Base-by-base conservation (phyloP, 495 filamentous ascomycete species). In the Ascodesmis nigricans region DNA sequence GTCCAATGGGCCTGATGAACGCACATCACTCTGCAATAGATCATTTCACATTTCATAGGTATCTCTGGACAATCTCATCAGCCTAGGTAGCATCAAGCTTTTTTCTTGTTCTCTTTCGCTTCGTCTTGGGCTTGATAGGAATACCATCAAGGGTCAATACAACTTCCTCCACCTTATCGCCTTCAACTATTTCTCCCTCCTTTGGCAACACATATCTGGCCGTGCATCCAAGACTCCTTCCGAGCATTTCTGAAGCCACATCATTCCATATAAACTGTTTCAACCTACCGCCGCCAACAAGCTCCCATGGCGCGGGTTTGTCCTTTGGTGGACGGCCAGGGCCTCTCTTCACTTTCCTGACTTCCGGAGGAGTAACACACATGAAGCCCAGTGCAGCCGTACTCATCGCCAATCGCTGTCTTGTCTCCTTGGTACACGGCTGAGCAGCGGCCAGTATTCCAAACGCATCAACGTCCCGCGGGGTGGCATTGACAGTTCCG, bases 401-500 rank as follows among this genome's bases (percentile, higher is more conserved):
- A 5, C 43, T 44, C 30, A 47, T 31, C 14, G 33, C 23, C 39
- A 52, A 40, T 15, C 43, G 42, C 10, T 29, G 35, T 35, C 22
- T 34, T 15, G 40, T 32, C 0, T 48, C 48, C 8, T 10, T 43
- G 10, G 48, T 51, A 21, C 43, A 44, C 17, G 37, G 31, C 10
- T 35, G 31, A 31, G 32, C 22, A 10, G 47, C 26, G 6, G 47
- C 43, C 11, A 52, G 35, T 28, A 52, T 47, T 2, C 47, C 47
- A 25, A 52, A 35, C n/a, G 33, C 14, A 14, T 9, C 21, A 19
- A 47, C 44, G 2, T 70, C 71, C 0, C 62, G 58, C 19, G 77
- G 78, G 22, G 75, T 73, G 11, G 67, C 67, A 2, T 10, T 35
- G 5, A 84, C 71, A 0, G 78, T 66, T 8, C 84, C 87, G 49